Percentiles rank a stretch among this genome's conserved stretches.
Conservation (phyloP, 306 rosid genomes). For the Vigna trinervia region DNA sequence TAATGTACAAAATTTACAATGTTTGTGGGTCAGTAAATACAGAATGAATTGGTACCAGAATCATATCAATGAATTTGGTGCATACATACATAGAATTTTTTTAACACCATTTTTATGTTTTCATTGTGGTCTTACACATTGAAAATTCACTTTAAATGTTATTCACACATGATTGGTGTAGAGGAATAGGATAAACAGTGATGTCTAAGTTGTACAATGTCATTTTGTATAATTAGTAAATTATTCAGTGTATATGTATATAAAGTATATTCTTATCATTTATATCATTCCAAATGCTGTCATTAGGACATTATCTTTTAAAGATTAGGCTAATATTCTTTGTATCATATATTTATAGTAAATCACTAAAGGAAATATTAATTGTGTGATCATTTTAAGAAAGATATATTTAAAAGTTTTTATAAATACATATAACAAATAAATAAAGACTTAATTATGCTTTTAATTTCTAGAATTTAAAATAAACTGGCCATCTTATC, state of each 20-base stretch:
- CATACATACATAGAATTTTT: background rate
- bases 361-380: background rate
- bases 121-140: too few species aligned
- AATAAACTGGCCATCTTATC: too few species aligned
- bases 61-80: background rate
- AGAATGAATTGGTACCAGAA: background rate
- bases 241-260: background rate
- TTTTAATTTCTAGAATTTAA: too few species aligned
- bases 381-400: background rate
- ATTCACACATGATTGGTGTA: too few species aligned
- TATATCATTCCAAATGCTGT: background rate
- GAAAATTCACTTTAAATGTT: background rate
- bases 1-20: background rate
- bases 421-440: background rate
- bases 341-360: background rate
- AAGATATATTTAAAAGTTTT: background rate
- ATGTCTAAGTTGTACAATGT: too few species aligned
- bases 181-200: too few species aligned
- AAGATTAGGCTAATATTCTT: background rate
- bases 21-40: background rate
- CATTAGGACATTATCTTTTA: too few species aligned
- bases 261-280: too few species aligned
- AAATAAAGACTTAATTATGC: too few species aligned
- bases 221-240: background rate
- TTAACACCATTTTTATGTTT: background rate